Base-by-base conservation (phyloP, 2,329 filamentous ascomycete species). In the Paracorniculantispora psalliotae region DNA sequence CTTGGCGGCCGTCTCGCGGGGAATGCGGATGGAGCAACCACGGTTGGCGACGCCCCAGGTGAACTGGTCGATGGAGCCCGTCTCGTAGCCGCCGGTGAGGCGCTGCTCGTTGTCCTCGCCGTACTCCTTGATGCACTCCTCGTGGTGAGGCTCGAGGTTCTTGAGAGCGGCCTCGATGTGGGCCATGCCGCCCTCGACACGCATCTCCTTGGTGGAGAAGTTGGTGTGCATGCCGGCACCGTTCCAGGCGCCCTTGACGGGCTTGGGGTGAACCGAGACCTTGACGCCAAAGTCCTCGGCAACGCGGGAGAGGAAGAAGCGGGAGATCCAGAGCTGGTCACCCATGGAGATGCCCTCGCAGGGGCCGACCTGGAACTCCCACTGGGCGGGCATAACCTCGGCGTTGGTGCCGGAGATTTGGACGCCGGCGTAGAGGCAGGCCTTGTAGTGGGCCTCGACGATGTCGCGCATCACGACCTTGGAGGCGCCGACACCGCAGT, bases 391-490 rank as follows among this genome's bases (percentile, higher is more conserved):
- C 90, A 97, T 96, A 71, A 99, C 94, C 84, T 99, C 94, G 66
- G 94, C 94, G 77, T 99, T 99, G 80, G 94, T 97, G 71, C 94
- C 94, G 26, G 92, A 96, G 77, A 99, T 97, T 75, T 92, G 87
- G 78, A 99, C 83, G 61, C 89, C 88, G 62, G 93, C 86, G 75
- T 91, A 96, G 76, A 97, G 74, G 82, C 84, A 96, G 61, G 76
- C 76, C 72, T 79, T 79, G 73, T 79, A 79, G 68, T 77, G 75
- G 1, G 73, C 72, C 81, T 97, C 93, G 67, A 99, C 92, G 63
- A 99, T 93, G 73, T 99, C 93, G 81, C 93, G 89, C 87, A 92
- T 93, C 78, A 96, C 94, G 71, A 97, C 94, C 83, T 94, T 96
- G 80, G 92, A 92, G 67, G 91, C 90, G 68, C 94, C 94, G 63